These are phyloP conservation scores for Diaporthe sp. DNA, from an alignment of 2,329 filamentous ascomycete genomes.

Conservation along the genomic window DNA sequence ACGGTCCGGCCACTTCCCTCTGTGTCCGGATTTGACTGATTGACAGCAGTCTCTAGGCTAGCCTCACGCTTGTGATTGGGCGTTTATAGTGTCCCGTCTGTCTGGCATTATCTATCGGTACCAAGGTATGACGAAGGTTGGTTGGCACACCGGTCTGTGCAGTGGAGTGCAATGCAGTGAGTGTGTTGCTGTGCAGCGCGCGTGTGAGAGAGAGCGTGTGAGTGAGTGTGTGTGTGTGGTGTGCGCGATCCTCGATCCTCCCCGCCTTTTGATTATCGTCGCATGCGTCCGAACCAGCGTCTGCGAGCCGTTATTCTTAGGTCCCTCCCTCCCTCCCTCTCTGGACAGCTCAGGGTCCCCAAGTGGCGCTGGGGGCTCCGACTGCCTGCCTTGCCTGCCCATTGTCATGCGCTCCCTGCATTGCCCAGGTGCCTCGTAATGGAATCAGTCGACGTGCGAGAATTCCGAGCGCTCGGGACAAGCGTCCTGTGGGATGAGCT, in stretches of 20 bases:
- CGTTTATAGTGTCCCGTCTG: background rate
- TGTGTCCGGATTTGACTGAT: too few species aligned
- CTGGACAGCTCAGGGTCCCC: background rate
- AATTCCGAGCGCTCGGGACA: background rate
- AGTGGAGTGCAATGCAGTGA: background rate
- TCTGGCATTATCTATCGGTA: slow-evolving; percentile 27
- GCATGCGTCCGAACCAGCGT: slow-evolving; percentile 18
- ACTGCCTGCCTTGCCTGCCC: background rate
- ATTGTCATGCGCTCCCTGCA: background rate
- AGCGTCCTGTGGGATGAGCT: background rate
- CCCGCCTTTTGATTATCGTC: slow-evolving; percentile 26
- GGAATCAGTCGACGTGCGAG: background rate
- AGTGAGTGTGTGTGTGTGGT: background rate
- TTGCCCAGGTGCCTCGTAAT: background rate
- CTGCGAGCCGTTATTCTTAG: slow-evolving; percentile 23
- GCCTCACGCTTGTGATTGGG: slow-evolving; percentile 9
- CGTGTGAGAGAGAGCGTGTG: background rate
- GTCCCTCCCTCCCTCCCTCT: background rate
- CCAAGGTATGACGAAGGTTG: slow-evolving; percentile 1
- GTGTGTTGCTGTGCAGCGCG: background rate
- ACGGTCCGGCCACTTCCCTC: slow-evolving; percentile 12
- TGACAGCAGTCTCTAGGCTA: background rate
- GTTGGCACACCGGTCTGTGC: slow-evolving; percentile 25
- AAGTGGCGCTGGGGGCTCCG: background rate
- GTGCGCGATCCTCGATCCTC: slow-evolving; percentile 26